These are phyloP conservation scores for Colletotrichum simmondsii DNA, from an alignment of 2,329 filamentous ascomycete genomes.

Conservation along the genomic window DNA sequence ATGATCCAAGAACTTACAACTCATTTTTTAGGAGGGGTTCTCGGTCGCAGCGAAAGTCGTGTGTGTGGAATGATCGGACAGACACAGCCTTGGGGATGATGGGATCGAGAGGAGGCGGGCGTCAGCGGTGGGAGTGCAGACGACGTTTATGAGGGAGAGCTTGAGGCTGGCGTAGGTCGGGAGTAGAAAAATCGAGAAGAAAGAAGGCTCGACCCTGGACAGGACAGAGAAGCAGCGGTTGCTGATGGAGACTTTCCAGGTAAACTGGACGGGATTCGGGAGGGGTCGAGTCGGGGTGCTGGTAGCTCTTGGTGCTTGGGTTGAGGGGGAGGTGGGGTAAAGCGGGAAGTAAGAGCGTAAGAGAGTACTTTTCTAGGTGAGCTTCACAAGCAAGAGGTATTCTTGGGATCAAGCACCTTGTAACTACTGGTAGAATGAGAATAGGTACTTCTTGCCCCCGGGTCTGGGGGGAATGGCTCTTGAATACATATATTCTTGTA, in stretches of 20 bases:
- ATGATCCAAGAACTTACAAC: constrained; percentile 46
- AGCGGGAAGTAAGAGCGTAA: constrained; percentile 1
- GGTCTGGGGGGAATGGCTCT: background rate
- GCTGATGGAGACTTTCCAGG: constrained; percentile 31
- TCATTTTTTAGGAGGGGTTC: constrained; percentile 44
- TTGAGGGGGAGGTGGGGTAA: constrained; percentile 35
- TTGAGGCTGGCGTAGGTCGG: constrained; percentile 14
- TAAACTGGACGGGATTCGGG: constrained; percentile 4
- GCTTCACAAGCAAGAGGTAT: constrained; percentile 28
- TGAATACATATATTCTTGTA: background rate
- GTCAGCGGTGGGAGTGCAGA: constrained; percentile 24
- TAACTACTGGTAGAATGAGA: too few species aligned
- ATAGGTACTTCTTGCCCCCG: too few species aligned
- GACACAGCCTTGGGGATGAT: constrained; percentile 1
- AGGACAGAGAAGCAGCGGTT: constrained; percentile 24
- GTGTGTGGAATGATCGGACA: background rate
- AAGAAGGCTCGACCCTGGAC: constrained; percentile 30
- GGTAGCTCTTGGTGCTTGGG: constrained; percentile 9
- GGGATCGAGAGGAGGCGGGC: constrained; percentile 22
- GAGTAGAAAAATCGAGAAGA: constrained; percentile 21
- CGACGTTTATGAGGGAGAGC: constrained; percentile 11
- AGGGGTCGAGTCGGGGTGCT: constrained; percentile 21
- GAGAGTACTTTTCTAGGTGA: background rate
- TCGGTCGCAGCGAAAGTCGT: background rate
- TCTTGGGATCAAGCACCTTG: background rate